A percentile compares a stretch with the other conserved stretches of the same genome.
phyloP scores from a whole-genome alignment of 345 rosid species.

The Arabis hirsuta region DNA sequence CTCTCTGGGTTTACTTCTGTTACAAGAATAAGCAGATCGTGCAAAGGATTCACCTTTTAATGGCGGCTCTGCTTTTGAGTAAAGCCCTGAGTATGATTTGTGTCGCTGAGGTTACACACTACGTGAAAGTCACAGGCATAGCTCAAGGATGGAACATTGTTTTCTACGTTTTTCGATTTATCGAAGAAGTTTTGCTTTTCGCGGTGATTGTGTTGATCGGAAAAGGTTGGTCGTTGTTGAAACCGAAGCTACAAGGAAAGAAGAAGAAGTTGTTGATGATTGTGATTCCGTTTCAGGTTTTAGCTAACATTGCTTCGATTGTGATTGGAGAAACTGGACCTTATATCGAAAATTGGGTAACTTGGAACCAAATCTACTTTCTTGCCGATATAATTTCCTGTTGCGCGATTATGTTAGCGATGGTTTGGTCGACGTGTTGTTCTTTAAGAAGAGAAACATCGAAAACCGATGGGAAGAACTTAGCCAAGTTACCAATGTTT shows the following conservation, averaged over 20 bases:
- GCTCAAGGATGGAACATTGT: slow-evolving; percentile 86
- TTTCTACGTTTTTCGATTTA: slow-evolving; percentile 69
- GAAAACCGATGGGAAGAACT: slow-evolving; percentile 56
- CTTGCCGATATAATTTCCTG: slow-evolving; percentile 71
- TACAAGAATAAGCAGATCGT: slow-evolving; percentile 48
- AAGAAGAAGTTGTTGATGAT: slow-evolving; percentile 82
- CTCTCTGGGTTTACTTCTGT: slow-evolving; percentile 59
- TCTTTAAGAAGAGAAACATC: slow-evolving; percentile 60
- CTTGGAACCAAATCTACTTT: slow-evolving; percentile 76
- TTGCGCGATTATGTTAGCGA: slow-evolving; percentile 73
- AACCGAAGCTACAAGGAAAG: slow-evolving; percentile 36
- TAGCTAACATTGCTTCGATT: slow-evolving; percentile 53
- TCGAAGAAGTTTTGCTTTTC: slow-evolving; percentile 70
- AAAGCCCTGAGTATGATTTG: slow-evolving; percentile 71
- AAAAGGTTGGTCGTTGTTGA: slow-evolving; percentile 85
- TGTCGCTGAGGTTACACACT: slow-evolving; percentile 69
- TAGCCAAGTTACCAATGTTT: slow-evolving; percentile 67
- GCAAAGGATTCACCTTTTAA: slow-evolving; percentile 69
- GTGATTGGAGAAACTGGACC: slow-evolving; percentile 85
- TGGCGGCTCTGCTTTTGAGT: slow-evolving; percentile 63
- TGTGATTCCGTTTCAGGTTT: slow-evolving; percentile 58
- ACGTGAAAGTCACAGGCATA: slow-evolving; percentile 69
- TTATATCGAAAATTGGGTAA: slow-evolving; percentile 64
- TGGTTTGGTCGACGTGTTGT: slow-evolving; percentile 73
- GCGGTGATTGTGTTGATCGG: slow-evolving; percentile 84